Base-by-base conservation (phyloP, 768 basidiomycete species). In the Amanita inopinata region DNA sequence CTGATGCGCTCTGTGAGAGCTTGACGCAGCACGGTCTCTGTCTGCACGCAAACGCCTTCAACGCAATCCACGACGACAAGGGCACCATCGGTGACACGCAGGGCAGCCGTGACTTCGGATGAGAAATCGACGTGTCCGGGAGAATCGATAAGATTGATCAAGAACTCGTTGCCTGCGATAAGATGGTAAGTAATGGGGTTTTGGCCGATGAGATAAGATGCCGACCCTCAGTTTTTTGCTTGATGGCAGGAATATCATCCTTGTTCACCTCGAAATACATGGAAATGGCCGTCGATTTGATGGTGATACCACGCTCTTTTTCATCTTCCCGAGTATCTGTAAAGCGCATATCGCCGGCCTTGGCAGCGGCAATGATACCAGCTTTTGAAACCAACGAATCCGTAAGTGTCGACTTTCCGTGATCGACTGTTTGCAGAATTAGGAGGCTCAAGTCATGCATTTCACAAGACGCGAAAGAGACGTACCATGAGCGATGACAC, bases 111-210 rank as follows among this genome's bases (percentile, higher is more conserved):
- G 56, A 99, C 96, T 68, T 99, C 96, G 40, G 96, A 98, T 24
- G 96, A 99, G 76, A 99, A 99, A 65, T 99, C 96, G 65, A 99
- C 96, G 79, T 99, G 96, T 56, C 96, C 96, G 41, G 96, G 96
- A 5, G 93, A 97, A 64, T 99, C 96, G 72, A 99, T 98, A 70
- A 99, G 70, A 71, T 99, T 99, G 76, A 99, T 97, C 76, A 99
- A 78, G 78, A 99, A 99, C 64, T 97, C 90, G 60, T 79, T 74
- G 51, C 92, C 91, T 82, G 46, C 30, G 17, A 42, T 43, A 28
- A 34, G 23, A 45, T 24, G 34, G 38, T 40, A 9, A 18, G 23
- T 18, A 11, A 17, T 30, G 9, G 14, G 5, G 8, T 3, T 20
- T 3, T 27, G 41, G 45, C 40, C 44, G 40, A 25, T 41, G 43